A percentile compares a stretch with the other conserved stretches of the same genome.
phyloP scores from a whole-genome alignment of 257 asterid species.

The Oldenlandia corymbosa region DNA sequence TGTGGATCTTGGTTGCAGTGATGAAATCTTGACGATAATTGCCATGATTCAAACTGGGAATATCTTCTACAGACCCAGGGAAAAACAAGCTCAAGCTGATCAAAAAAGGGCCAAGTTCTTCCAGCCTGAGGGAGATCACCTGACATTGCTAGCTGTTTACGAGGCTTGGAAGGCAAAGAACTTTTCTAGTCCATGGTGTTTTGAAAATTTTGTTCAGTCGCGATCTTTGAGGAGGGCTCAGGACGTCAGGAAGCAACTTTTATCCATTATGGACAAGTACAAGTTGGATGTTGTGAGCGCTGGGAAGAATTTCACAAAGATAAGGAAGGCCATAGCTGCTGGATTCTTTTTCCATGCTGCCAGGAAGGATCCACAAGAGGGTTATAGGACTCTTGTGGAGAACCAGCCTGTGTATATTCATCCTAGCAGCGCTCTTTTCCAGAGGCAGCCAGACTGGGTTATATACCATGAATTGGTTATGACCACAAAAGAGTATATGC shows the following conservation, averaged over 20 bases:
- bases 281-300: constrained; percentile 80
- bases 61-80: constrained; percentile 88
- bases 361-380: constrained; percentile 94
- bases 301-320: constrained; percentile 76
- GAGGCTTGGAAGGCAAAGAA: constrained; percentile 96
- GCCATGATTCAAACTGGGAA: constrained; percentile 95
- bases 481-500: constrained; percentile 98
- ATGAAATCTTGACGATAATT: constrained; percentile 83
- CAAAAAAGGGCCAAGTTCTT: constrained; percentile 85
- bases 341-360: constrained; percentile 93
- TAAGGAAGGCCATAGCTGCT: constrained; percentile 83
- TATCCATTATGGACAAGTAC: constrained; percentile 92
- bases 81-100: constrained; percentile 95
- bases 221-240: constrained; percentile 83
- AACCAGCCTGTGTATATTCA: constrained; percentile 92
- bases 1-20: constrained; percentile 88
- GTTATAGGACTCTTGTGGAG: constrained; percentile 77
- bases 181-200: constrained; percentile 93
- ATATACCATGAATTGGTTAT: constrained; percentile 87
- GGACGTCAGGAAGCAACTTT: constrained; percentile 85
- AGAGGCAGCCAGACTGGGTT: constrained; percentile 96
- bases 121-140: constrained; percentile 92
- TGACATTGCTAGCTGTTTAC: constrained; percentile 85
- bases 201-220: constrained; percentile 85
- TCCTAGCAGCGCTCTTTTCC: constrained; percentile 93